These are phyloP conservation scores for Cladorrhinum samala DNA, from an alignment of 495 filamentous ascomycete species.

Conservation along the genomic window DNA sequence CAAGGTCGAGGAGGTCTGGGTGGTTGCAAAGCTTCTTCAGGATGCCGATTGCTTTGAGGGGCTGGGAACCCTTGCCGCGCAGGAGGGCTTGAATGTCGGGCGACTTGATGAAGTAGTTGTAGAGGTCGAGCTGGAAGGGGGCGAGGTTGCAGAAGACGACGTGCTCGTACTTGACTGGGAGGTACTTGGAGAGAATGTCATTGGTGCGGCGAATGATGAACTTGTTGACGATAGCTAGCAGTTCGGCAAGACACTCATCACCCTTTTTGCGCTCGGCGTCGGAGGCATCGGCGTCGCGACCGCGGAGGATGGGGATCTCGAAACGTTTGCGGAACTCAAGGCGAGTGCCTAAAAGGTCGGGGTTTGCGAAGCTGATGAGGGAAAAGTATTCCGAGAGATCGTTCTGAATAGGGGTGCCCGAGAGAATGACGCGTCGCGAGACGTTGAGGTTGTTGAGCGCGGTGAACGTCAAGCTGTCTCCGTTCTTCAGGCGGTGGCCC, in stretches of 20 bases:
- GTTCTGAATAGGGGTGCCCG: conserved; percentile 96
- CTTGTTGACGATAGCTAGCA: conserved; percentile 85
- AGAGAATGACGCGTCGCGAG: conserved; percentile 85
- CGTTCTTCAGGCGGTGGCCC: conserved; percentile 97
- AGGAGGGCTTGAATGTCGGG: conserved; percentile 91
- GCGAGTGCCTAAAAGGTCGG: conserved; percentile 80
- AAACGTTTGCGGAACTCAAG: conserved; percentile 92
- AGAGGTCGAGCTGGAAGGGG: conserved; percentile 85
- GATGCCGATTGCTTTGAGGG: conserved; percentile 90
- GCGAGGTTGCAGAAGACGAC: conserved; percentile 99
- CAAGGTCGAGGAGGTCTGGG: conserved; percentile 82
- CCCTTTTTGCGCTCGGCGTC: conserved; percentile 78
- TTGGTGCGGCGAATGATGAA: conserved; percentile 99
- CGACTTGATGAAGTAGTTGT: conserved; percentile 94
- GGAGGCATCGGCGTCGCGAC: conserved; percentile 83
- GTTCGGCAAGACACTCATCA: conserved; percentile 74
- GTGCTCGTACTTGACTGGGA: conserved; percentile 98
- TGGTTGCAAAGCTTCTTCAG: conserved; percentile 99
- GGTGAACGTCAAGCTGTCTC: conserved; percentile 88
- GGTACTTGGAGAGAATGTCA: conserved; percentile 95
- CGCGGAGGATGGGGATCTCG: conserved; percentile 86
- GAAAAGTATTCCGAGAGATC: conserved; percentile 97
- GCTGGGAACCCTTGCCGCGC: conserved; percentile 90
- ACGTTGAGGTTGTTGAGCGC: conserved; percentile 89
- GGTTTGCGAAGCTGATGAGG: conserved; percentile 94